Base-by-base conservation (phyloP, 2,329 filamentous ascomycete genomes). In the Shiraia bambusicola region DNA sequence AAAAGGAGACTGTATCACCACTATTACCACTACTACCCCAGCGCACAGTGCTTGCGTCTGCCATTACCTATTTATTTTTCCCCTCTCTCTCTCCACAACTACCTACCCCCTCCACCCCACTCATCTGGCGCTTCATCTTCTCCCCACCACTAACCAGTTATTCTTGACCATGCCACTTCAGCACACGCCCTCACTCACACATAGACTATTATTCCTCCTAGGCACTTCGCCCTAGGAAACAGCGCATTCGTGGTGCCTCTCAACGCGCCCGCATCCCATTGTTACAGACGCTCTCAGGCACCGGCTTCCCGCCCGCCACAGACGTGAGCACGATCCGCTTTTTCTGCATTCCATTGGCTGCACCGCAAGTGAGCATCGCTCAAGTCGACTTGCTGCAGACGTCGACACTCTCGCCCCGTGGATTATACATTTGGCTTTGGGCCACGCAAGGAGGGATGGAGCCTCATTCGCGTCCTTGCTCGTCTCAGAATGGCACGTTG, bases 341-440 rank as follows among this genome's bases (percentile, higher is more conserved):
- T n/a, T 50, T 54, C 37, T 45, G 11, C 16, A 42, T 54, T 50
- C 60, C 48, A 69, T 69, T 69, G 66, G 66, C 54, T 47, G 46
- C 46, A 27, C 38, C 30, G 35, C 30, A 45, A 39, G 37, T 47
- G 35, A 46, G 40, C 39, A 46, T 43, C 47, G 36, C 34, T 34
- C 52, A 32, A 43, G 46, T 52, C 50, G 46, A 34, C 50, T 43
- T 54, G 51, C 52, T 53, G 45, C 50, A 42, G 44, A 41, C 47
- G 47, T 52, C 51, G 51, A 47, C 47, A 49, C 45, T 48, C 43
- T 36, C 56, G 49, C 49, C 50, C 49, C 52, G 56, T 60, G 59
- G 60, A 57, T 56, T 65, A 65, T 64, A 65, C 58, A 64, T 64
- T 56, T 54, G 61, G 54, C 56, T n/a, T 49, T 45, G 47, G 46